Conservation (phyloP, 345 rosid genomes). For the Firmiana major region DNA sequence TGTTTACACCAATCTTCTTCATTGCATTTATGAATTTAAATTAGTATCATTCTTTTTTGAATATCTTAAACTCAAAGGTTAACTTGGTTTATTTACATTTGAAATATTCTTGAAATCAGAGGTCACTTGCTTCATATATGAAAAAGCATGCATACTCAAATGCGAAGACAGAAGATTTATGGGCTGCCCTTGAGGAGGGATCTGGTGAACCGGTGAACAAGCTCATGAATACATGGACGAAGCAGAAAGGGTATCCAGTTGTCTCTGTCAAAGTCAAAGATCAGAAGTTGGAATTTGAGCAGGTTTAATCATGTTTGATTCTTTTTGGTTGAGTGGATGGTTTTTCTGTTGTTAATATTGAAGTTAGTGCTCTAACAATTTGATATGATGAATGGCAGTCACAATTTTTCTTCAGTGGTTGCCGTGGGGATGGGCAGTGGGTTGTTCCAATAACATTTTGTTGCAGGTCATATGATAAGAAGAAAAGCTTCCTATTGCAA, state of each 20-base stretch:
- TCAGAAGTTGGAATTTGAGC: conserved; percentile 79
- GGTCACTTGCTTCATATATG: conserved; percentile 86
- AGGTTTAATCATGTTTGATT: conserved; percentile 41
- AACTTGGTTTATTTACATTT: not conserved
- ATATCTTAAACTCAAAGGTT: not conserved
- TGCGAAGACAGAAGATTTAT: conserved; percentile 89
- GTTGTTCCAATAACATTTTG: conserved; percentile 86
- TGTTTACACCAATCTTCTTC: not conserved
- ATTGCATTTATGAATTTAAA: conserved; percentile 9
- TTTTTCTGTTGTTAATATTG: not conserved
- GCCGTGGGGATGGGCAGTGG: conserved; percentile 88
- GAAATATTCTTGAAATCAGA: conserved; percentile 40
- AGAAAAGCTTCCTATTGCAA: conserved; percentile 69
- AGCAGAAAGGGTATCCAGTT: conserved; percentile 88
- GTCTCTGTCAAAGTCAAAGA: conserved; percentile 65
- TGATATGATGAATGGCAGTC: conserved; percentile 48
- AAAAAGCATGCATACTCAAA: conserved; percentile 69
- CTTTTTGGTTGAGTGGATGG: not conserved
- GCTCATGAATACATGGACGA: conserved; percentile 94
- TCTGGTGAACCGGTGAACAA: conserved; percentile 88
- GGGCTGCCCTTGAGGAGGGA: conserved; percentile 88
- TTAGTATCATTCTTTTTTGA: not conserved
- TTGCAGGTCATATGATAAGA: conserved; percentile 64
- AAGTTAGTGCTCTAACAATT: conserved; percentile 20
- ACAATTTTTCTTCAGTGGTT: conserved; percentile 82